Percentiles rank a stretch among this genome's conserved stretches.
These are phyloP conservation scores for Pleoardoris graminearum DNA, from an alignment of 2,329 filamentous ascomycete species.

Conservation along the genomic window DNA sequence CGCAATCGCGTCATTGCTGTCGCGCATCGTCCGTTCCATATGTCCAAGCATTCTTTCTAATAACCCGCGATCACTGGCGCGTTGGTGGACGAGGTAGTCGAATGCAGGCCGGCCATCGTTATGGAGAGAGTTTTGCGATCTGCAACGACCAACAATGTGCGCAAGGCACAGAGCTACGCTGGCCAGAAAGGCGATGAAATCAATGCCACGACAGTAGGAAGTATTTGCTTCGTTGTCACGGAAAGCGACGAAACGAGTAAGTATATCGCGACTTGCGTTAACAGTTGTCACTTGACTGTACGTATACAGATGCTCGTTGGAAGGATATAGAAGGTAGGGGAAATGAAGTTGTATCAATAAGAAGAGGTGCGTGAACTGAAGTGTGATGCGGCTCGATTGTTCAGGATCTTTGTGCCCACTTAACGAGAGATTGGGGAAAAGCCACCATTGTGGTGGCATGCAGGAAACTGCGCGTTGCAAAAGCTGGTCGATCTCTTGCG, in stretches of 20 bases:
- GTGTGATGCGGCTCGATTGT: neutral
- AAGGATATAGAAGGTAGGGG: neutral
- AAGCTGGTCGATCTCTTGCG: constrained; percentile 24
- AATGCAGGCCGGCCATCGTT: neutral
- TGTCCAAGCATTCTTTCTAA: neutral
- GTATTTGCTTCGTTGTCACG: neutral
- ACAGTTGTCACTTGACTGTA: constrained; percentile 1
- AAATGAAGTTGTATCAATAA: neutral
- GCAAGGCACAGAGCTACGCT: neutral
- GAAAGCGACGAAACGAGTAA: neutral
- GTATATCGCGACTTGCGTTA: neutral
- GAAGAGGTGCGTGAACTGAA: neutral
- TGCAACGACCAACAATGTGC: neutral
- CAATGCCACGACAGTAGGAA: neutral
- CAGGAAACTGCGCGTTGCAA: constrained; percentile 10
- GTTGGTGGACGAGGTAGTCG: neutral
- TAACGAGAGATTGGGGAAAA: neutral
- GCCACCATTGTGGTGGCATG: constrained; percentile 24
- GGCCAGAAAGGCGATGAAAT: constrained; percentile 1
- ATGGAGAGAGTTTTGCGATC: neutral
- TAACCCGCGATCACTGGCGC: neutral
- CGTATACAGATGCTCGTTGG: neutral
- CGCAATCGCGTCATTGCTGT: neutral
- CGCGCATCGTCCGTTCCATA: neutral
- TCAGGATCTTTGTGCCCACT: too few species aligned